Conservation (phyloP, 352 stramenopile genomes). For the Phytophthora chlamydospora region DNA sequence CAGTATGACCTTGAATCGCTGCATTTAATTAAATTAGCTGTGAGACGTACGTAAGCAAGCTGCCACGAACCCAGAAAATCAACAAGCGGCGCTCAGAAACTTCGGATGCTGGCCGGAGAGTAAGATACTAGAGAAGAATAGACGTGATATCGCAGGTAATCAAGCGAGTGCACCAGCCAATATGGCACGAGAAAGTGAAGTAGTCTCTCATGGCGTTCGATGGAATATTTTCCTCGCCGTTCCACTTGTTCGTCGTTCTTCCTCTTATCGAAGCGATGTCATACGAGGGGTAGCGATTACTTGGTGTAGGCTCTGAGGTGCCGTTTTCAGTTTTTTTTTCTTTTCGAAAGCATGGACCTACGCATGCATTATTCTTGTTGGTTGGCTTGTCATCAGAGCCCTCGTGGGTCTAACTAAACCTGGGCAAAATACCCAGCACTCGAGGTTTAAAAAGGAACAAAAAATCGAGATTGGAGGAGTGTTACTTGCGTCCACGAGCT, state of each 20-base stretch:
- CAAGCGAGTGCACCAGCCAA: slow-evolving; percentile 4
- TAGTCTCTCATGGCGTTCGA: slow-evolving; percentile 11
- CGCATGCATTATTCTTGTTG: slow-evolving; percentile 1
- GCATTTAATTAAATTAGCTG: too few species aligned
- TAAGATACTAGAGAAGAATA: not conserved
- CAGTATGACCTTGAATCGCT: too few species aligned
- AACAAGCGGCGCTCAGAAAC: too few species aligned
- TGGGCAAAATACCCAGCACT: too few species aligned
- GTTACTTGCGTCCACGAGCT: slow-evolving; percentile 2
- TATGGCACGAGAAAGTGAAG: not conserved
- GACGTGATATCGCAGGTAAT: slow-evolving; percentile 2
- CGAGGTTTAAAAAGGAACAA: too few species aligned
- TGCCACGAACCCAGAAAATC: slow-evolving; percentile 17
- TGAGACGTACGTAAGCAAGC: too few species aligned
- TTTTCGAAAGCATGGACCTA: not conserved
- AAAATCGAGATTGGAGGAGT: too few species aligned
- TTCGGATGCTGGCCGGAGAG: not conserved
- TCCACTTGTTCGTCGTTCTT: slow-evolving; percentile 7
- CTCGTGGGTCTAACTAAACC: too few species aligned
- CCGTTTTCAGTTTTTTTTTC: too few species aligned
- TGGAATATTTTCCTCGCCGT: slow-evolving; percentile 12
- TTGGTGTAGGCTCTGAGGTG: too few species aligned
- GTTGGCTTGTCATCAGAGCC: not conserved
- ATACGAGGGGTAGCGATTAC: too few species aligned
- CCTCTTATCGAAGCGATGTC: slow-evolving; percentile 7